phyloP scores from a whole-genome alignment of 2,329 filamentous ascomycete species.

The Purpureocillium lavendulum region DNA sequence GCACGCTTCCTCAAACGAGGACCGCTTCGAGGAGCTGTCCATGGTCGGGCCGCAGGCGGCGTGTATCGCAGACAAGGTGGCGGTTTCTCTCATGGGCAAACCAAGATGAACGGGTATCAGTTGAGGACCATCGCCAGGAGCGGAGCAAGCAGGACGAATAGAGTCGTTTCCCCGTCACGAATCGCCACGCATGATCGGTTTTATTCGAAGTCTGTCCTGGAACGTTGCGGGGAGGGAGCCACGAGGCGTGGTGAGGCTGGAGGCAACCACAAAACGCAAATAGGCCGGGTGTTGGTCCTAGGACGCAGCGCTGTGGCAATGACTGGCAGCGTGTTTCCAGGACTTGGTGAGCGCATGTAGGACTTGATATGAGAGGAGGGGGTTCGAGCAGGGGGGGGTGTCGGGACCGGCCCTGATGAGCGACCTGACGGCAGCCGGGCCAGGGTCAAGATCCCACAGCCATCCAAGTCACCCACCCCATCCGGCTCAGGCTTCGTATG shows the following conservation, averaged over 20 bases:
- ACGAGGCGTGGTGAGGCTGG: neutral
- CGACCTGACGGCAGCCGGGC: too few species aligned
- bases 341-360: neutral
- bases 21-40: constrained; percentile 4
- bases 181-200: neutral
- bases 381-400: too few species aligned
- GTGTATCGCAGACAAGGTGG: neutral
- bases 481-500: too few species aligned
- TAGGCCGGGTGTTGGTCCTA: neutral
- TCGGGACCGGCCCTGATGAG: too few species aligned
- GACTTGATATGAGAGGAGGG: too few species aligned
- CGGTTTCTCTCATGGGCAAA: too few species aligned
- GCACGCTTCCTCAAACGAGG: constrained; percentile 9
- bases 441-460: too few species aligned
- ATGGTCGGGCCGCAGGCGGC: constrained; percentile 1
- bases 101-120: neutral
- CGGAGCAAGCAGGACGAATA: too few species aligned
- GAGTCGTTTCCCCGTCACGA: neutral
- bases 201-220: neutral
- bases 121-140: neutral
- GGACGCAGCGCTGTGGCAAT: neutral
- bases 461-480: too few species aligned
- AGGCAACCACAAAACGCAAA: neutral
- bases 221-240: too few species aligned
- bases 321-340: neutral